Base-by-base conservation (phyloP, 1,284 basidiomycete species). In the Pseudozyma sp. region DNA sequence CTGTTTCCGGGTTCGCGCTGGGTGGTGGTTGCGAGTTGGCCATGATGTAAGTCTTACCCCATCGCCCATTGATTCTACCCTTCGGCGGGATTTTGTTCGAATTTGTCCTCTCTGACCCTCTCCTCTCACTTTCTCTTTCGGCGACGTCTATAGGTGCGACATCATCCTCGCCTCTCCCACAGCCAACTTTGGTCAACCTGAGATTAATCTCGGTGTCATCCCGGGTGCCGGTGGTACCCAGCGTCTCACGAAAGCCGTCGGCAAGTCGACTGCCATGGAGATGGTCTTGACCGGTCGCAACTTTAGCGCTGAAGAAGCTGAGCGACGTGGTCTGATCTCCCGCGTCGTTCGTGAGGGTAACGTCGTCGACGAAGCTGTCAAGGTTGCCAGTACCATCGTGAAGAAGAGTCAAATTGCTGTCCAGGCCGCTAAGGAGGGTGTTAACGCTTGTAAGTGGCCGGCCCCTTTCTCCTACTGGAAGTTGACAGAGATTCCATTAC, bases 1-100 rank as follows among this genome's bases (percentile, higher is more conserved):
- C 96, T 11, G 95, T 99, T 62, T 94, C 91, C 84, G 97, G 96
- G 18, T 98, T 92, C 82, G 95, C 96, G 19, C 92, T 99, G 71
- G 96, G 96, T 13, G 96, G 96, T 52, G 96, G 96, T 55, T 96
- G 95, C 82, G 96, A 99, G 85, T 90, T 99, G 52, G 95, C 96
- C 12, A 90, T 98, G 85, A 93, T 95, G 91, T 93, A 76, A 67
- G 82, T 58, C 81, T n/a, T 78, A 82, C 35, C 36, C 16, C 21
- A 11, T 1, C 25, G 0, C 36, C 18, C n/a, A 6, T 11, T 39
- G 19, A 14, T 47, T 31, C 45, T 19, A n/a, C 34, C 14, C 11
- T 52, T 47, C 25, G 6, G 25, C 25, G 25, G 25, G 25, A 31
- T 6, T 6, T 31, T 31, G 25, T 31, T 31, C 25, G 25, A 31